These are phyloP conservation scores for Echria macrotheca DNA, from an alignment of 495 filamentous ascomycete genomes.

Conservation along the genomic window DNA sequence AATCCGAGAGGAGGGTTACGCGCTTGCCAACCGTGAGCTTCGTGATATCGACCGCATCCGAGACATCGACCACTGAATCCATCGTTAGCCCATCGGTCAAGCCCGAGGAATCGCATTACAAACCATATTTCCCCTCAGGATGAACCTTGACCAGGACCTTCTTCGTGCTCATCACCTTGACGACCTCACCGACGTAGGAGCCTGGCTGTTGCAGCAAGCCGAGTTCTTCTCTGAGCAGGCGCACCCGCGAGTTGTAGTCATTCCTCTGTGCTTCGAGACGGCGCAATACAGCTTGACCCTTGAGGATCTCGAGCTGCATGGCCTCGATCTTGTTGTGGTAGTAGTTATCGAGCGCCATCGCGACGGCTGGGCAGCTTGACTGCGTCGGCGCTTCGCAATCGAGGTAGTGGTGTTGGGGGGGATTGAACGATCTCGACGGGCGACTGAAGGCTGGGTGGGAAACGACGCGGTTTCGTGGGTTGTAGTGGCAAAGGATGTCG, in stretches of 20 bases:
- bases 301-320: conserved; percentile 99
- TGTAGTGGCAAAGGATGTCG: no score
- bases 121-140: conserved; percentile 99
- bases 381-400: neutral
- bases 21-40: conserved; percentile 98
- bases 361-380: conserved; percentile 33
- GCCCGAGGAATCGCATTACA: no score
- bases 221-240: conserved; percentile 90
- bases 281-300: conserved; percentile 91
- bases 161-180: conserved; percentile 99
- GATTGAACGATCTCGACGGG: neutral
- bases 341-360: conserved; percentile 97
- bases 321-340: conserved; percentile 99
- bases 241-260: conserved; percentile 98
- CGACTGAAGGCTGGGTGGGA: neutral
- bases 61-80: conserved; percentile 94
- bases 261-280: conserved; percentile 97
- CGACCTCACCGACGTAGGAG: conserved; percentile 97
- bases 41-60: conserved; percentile 86
- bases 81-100: no score
- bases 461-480: no score
- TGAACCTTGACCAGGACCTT: conserved; percentile 99
- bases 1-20: conserved; percentile 90
- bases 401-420: conserved; percentile 13
- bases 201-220: conserved; percentile 95